A percentile compares a stretch with the other conserved stretches of the same genome.
These are phyloP conservation scores for Grosmannia penicillata DNA, from an alignment of 2,329 filamentous ascomycete genomes.

Conservation along the genomic window DNA sequence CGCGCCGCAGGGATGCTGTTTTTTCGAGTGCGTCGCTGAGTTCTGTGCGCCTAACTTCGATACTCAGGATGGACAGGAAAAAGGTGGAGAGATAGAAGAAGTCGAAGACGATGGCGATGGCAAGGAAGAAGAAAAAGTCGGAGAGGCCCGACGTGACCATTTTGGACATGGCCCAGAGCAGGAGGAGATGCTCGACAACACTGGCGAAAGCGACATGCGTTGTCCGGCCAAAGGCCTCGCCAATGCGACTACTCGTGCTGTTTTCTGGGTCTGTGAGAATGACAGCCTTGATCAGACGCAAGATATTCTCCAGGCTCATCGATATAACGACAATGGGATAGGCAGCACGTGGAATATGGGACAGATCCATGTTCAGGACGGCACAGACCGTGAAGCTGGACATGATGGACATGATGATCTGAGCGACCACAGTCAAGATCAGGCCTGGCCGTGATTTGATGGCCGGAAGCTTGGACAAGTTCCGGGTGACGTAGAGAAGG, in stretches of 20 bases:
- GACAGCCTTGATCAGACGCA: conserved; percentile 64
- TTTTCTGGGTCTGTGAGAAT: conserved; percentile 56
- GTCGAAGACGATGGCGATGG: conserved; percentile 61
- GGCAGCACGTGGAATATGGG: conserved; percentile 56
- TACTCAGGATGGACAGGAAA: conserved; percentile 64
- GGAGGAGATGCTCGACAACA: conserved; percentile 51
- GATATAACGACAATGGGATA: conserved; percentile 66
- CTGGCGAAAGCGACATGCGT: conserved; percentile 54
- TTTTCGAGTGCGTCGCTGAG: conserved; percentile 56
- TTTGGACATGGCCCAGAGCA: conserved; percentile 50
- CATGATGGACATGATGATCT: conserved; percentile 58
- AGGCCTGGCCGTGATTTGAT: conserved; percentile 64
- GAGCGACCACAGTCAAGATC: conserved; percentile 53
- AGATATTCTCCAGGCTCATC: conserved; percentile 67
- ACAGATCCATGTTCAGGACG: conserved; percentile 59
- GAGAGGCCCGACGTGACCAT: conserved; percentile 49
- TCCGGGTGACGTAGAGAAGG: conserved; percentile 49
- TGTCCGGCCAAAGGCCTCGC: conserved; percentile 59
- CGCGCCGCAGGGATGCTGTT: conserved; percentile 28
- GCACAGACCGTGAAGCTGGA: conserved; percentile 71
- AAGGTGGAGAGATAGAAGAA: conserved; percentile 68
- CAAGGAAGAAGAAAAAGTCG: conserved; percentile 63
- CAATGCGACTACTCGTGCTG: conserved; percentile 53
- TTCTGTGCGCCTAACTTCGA: conserved; percentile 64
- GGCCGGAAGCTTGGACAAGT: conserved; percentile 53